Evolutionary conservation across 2,329 filamentous ascomycete genomes (phyloP), one percentile per base, ranked within the genome.

Genomic region (Botrytis deweyae): DNA sequence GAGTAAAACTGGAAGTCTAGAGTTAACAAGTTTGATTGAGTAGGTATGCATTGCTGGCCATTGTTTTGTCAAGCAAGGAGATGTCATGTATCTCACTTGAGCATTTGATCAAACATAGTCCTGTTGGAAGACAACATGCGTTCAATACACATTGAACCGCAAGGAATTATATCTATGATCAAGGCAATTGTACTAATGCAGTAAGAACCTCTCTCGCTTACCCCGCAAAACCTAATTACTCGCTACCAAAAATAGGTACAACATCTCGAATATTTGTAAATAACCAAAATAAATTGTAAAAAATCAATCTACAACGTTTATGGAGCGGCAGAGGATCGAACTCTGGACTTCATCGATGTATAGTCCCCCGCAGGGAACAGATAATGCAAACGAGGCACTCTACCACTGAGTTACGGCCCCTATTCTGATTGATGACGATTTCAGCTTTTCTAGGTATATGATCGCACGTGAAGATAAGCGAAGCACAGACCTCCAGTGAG

Each of bases 391-490:
- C 49, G 49, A 55, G 49, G 49, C 49, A 55, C 49, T 55, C 49
- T 55, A 55, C 49, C 49, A 55, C 49, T 55, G 49, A 55, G 49
- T 55, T 55, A 55, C 49, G 25, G 49, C 49, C 49, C 49, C 49
- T 55, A 16, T 14, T 1, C 12, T 4, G 16, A 55, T 3, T 55
- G 5, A 55, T 55, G 3, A 0, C 0, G 1, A 3, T 0, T 1
- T 0, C 0, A 0, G 0, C 0, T 14, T 52, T 52, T 8, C 6
- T 29, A 55, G 2, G 14, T 58, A 58, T 18, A 9, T 29, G 9
- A 9, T 40, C 10, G 22, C 63, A 66, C 63, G 42, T 49, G 29
- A 10, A 6, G 2, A 18, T 18, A 9, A 58, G n/a, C 2, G 18
- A 22, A 3, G 3, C 16, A 36, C 5, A 22, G n/a, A 49, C 10